Evolutionary conservation across 495 filamentous ascomycete genomes (phyloP), one percentile per base, ranked within the genome.

Genomic region (Penicillium verhagenii): DNA sequence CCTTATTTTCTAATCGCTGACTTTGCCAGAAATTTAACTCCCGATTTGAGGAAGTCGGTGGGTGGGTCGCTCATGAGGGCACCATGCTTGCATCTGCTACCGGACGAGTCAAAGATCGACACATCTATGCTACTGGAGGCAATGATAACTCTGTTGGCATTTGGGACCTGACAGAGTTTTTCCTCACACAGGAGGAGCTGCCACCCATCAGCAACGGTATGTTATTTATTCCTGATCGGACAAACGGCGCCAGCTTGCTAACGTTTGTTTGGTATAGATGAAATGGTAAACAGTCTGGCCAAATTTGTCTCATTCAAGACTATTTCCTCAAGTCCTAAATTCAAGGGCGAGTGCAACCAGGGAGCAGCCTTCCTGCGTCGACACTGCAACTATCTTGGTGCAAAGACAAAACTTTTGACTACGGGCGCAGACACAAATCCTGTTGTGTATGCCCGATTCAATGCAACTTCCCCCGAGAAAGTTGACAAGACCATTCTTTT

Each of bases 221-320:
- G 70, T 63, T 11, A n/a, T 9, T 21, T 18, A 38, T 24, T 9
- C 2, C n/a, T n/a, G n/a, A n/a, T 10, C 13, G 14, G 1, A 39
- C 9, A 16, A 48, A 31, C 13, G 14, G 35, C 16, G 37, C 9
- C 2, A 47, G 25, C 11, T 24, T 5, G 6, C 21, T 35, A 33
- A 14, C 60, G 57, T 25, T 13, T 3, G 29, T n/a, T 25, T 9
- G 38, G 9, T 56, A 67, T 42, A 79, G 89, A 94, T 60, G 86
- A 92, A 73, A 85, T 96, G 78, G 78, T 97, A 33, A 87, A 86
- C 45, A 88, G 84, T 6, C 80, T 98, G 8, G 82, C 81, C 28
- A 87, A 94, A 52, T 89, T 98, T 50, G 86, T 97, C 9, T 87
- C 90, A 1, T 97, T 86, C 74, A 91, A 87, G 52, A 97, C 95